These are phyloP conservation scores for Hemileccinum rubropunctum DNA, from an alignment of 768 basidiomycete species.

Conservation along the genomic window DNA sequence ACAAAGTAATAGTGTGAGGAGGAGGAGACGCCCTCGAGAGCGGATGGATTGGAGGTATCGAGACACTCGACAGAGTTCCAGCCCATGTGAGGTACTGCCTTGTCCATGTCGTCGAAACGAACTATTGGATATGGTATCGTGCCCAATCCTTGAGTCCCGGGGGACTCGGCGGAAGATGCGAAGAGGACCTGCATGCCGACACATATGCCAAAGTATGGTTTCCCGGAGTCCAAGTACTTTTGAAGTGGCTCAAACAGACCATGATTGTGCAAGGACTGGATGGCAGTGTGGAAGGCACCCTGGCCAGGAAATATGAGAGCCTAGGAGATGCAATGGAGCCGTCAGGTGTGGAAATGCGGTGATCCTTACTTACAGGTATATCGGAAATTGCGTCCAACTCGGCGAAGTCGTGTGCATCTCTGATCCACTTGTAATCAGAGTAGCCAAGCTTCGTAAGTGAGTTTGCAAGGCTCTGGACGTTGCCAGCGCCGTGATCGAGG, in stretches of 20 bases:
- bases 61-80: conserved; percentile 82
- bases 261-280: conserved; percentile 66
- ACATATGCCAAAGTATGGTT: conserved; percentile 97
- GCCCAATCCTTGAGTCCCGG: conserved; percentile 66
- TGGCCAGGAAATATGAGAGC: conserved; percentile 96
- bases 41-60: conserved; percentile 37
- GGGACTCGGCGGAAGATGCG: conserved; percentile 78
- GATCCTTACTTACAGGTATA: conserved; percentile 61
- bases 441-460: conserved; percentile 82
- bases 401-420: conserved; percentile 73
- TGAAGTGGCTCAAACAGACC: conserved; percentile 80
- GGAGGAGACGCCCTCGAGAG: conserved; percentile 47
- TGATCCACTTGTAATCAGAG: conserved; percentile 81
- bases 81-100: conserved; percentile 96
- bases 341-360: conserved; percentile 5
- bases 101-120: conserved; percentile 65
- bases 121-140: conserved; percentile 81
- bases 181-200: conserved; percentile 98
- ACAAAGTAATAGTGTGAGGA: conserved; percentile 92
- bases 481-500: conserved; percentile 96
- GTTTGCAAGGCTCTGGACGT: conserved; percentile 92
- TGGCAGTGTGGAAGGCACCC: conserved; percentile 88
- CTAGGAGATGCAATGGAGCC: conserved; percentile 40
- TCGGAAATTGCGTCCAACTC: conserved; percentile 32
- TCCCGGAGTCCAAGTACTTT: conserved; percentile 80